Percentiles rank a stretch among this genome's conserved stretches.
These are phyloP conservation scores for Pilaira anomala DNA, from an alignment of 192 early-diverging fungal species.

Conservation along the genomic window DNA sequence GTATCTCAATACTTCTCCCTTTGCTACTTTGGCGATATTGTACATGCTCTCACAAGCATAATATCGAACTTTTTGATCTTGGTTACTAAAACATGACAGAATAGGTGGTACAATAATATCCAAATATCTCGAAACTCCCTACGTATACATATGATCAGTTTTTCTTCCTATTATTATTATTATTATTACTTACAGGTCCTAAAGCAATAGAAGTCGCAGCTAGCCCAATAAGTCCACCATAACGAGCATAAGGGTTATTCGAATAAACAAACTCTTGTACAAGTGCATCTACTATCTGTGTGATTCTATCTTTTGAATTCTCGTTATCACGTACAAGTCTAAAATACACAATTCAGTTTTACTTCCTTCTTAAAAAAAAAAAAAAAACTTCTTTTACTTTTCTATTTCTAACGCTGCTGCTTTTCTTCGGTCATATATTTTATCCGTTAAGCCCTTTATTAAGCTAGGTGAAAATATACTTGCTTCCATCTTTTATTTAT, in stretches of 20 bases:
- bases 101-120: slow-evolving; percentile 90
- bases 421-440: slow-evolving; percentile 93
- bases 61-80: slow-evolving; percentile 91
- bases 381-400: slow-evolving; percentile 42
- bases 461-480: slow-evolving; percentile 37
- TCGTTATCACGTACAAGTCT: slow-evolving; percentile 68
- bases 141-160: slow-evolving; percentile 3
- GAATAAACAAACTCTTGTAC: slow-evolving; percentile 90
- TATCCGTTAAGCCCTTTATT: slow-evolving; percentile 78
- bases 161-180: background rate
- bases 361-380: background rate
- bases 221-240: slow-evolving; percentile 93
- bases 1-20: slow-evolving; percentile 80
- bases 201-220: slow-evolving; percentile 87
- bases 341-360: background rate
- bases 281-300: slow-evolving; percentile 70
- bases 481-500: slow-evolving; percentile 18
- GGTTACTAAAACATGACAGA: slow-evolving; percentile 87
- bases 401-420: slow-evolving; percentile 89
- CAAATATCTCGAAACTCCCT: slow-evolving; percentile 62
- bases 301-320: slow-evolving; percentile 59
- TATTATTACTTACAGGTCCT: slow-evolving; percentile 53
- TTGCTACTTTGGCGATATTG: slow-evolving; percentile 95
- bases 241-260: slow-evolving; percentile 74
- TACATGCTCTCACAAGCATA: slow-evolving; percentile 99